Evolutionary conservation across 345 rosid genomes (phyloP).

Genomic region (Citrus maxima): DNA sequence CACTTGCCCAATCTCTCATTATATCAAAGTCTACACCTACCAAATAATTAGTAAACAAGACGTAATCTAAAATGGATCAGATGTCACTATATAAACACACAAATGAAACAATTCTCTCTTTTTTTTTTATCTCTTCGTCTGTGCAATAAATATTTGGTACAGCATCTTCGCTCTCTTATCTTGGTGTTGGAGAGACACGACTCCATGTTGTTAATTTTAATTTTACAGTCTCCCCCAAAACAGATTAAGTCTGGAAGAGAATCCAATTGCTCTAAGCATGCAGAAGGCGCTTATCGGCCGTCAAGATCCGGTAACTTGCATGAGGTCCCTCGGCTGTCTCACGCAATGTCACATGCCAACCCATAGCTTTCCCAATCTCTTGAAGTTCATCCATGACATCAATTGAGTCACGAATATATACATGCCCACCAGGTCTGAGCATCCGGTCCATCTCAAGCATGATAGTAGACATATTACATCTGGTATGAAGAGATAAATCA

Average conservation of each 20-base stretch:
- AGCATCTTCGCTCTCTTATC: not conserved
- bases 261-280: slow-evolving; percentile 28
- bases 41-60: not conserved
- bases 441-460: slow-evolving; percentile 99
- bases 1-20: not conserved
- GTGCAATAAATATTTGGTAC: not conserved
- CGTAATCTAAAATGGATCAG: not conserved
- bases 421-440: slow-evolving; percentile 92
- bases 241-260: not conserved
- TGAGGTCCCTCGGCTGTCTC: slow-evolving; percentile 96
- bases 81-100: slow-evolving; percentile 5
- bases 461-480: slow-evolving; percentile 84
- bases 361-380: slow-evolving; percentile 75
- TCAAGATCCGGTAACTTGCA: slow-evolving; percentile 82
- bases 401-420: slow-evolving; percentile 72
- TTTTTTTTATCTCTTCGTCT: no score
- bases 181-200: not conserved
- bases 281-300: slow-evolving; percentile 63
- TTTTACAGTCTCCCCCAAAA: slow-evolving; percentile 5
- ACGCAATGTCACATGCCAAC: slow-evolving; percentile 59
- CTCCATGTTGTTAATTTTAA: not conserved
- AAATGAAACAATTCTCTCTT: not conserved
- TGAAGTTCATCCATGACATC: slow-evolving; percentile 78
- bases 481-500: slow-evolving; percentile 23
- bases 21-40: not conserved